These are phyloP conservation scores for Bisporella sp. DNA, from an alignment of 2,329 filamentous ascomycete species.

Conservation along the genomic window DNA sequence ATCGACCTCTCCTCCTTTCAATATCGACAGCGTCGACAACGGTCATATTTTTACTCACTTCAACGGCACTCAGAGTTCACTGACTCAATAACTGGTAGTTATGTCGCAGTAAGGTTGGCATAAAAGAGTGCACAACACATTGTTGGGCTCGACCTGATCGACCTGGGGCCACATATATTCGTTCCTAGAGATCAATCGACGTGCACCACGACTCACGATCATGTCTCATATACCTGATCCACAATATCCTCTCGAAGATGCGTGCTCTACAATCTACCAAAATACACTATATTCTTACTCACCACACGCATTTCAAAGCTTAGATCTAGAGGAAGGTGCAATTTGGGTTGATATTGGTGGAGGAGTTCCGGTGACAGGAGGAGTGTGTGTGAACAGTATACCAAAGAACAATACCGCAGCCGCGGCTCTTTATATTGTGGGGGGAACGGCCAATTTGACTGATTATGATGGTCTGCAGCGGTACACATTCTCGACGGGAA, in stretches of 20 bases:
- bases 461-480: slow-evolving; percentile 70
- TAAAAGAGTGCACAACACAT: no score
- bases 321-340: slow-evolving; percentile 61
- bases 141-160: no score
- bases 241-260: slow-evolving; percentile 60
- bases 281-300: slow-evolving; percentile 83
- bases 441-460: slow-evolving; percentile 50
- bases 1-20: no score
- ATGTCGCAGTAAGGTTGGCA: no score
- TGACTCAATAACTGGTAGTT: no score
- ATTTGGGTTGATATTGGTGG: slow-evolving; percentile 61
- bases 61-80: no score
- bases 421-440: slow-evolving; percentile 72
- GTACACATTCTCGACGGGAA: slow-evolving; percentile 48
- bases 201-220: slow-evolving; percentile 11
- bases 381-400: slow-evolving; percentile 66
- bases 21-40: no score
- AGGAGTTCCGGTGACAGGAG: slow-evolving; percentile 67
- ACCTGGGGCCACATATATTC: no score
- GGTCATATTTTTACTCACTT: no score
- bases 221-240: slow-evolving; percentile 55
- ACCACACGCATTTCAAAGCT: slow-evolving; percentile 54
- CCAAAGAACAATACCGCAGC: slow-evolving; percentile 47
- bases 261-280: slow-evolving; percentile 75
- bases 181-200: background rate